phyloP scores from a whole-genome alignment of 2,329 filamentous ascomycete species.

The Lecanicillium sp. region DNA sequence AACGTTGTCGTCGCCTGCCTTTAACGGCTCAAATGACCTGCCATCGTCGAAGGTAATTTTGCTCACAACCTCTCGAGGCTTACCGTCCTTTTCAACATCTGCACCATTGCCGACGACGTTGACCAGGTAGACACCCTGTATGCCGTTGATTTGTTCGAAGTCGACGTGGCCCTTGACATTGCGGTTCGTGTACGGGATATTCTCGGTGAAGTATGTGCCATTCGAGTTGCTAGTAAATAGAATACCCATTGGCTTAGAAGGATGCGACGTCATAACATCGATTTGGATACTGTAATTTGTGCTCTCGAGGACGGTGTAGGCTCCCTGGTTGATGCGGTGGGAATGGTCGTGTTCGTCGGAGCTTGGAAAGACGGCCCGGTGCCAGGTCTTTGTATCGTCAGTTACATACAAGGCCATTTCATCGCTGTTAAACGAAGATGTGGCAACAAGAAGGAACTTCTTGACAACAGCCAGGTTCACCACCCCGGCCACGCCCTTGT shows the following conservation, averaged over 20 bases:
- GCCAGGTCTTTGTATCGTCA: conserved; percentile 77
- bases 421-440: conserved; percentile 68
- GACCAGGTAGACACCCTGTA: conserved; percentile 86
- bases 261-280: conserved; percentile 70
- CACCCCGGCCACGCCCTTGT: conserved; percentile 69
- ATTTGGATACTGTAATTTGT: conserved; percentile 98
- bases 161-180: conserved; percentile 71
- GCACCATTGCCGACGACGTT: conserved; percentile 85
- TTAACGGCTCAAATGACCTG: conserved; percentile 70
- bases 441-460: conserved; percentile 77
- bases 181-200: conserved; percentile 87
- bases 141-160: conserved; percentile 87
- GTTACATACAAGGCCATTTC: conserved; percentile 92
- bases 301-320: conserved; percentile 90
- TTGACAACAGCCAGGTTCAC: conserved; percentile 78
- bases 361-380: conserved; percentile 80
- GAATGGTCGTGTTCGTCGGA: conserved; percentile 71
- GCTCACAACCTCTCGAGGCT: conserved; percentile 63
- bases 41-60: conserved; percentile 95
- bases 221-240: conserved; percentile 96
- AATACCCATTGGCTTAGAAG: conserved; percentile 68
- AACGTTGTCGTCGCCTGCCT: conserved; percentile 58
- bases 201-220: conserved; percentile 90
- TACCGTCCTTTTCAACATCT: conserved; percentile 52
- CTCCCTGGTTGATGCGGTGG: conserved; percentile 62